Conservation (phyloP, 2,329 filamentous ascomycete species). For the Hypoxylon sp. region DNA sequence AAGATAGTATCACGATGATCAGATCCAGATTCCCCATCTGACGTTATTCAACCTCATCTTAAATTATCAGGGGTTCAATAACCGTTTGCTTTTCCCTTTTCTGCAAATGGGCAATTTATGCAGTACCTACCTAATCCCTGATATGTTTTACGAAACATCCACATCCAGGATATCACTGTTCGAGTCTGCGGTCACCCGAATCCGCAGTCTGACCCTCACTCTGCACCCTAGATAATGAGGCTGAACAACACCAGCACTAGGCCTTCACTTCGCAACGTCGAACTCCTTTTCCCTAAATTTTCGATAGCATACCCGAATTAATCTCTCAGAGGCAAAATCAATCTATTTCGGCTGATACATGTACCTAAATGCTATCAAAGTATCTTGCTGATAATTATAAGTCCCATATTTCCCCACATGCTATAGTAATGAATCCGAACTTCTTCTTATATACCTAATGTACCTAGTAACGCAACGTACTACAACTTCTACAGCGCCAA, state of each 20-base stretch:
- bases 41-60: constrained; percentile 26
- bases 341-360: no score
- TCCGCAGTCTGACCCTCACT: constrained; percentile 2
- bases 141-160: neutral
- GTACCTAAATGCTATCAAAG: no score
- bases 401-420: no score
- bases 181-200: constrained; percentile 10
- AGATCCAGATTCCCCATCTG: constrained; percentile 28
- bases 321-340: no score
- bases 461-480: no score
- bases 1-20: constrained; percentile 23
- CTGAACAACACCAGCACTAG: neutral
- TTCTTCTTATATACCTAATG: no score
- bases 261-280: neutral
- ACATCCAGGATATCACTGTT: neutral
- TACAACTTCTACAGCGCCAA: no score
- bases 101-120: neutral
- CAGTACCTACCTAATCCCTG: neutral
- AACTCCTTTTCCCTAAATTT: neutral
- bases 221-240: constrained; percentile 3
- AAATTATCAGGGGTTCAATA: constrained; percentile 25
- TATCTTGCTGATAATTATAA: no score
- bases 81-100: constrained; percentile 2
- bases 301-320: neutral
- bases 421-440: no score